Evolutionary conservation across 768 basidiomycete genomes (phyloP), one percentile per base, ranked within the genome.

Genomic region (Calocybe indica): DNA sequence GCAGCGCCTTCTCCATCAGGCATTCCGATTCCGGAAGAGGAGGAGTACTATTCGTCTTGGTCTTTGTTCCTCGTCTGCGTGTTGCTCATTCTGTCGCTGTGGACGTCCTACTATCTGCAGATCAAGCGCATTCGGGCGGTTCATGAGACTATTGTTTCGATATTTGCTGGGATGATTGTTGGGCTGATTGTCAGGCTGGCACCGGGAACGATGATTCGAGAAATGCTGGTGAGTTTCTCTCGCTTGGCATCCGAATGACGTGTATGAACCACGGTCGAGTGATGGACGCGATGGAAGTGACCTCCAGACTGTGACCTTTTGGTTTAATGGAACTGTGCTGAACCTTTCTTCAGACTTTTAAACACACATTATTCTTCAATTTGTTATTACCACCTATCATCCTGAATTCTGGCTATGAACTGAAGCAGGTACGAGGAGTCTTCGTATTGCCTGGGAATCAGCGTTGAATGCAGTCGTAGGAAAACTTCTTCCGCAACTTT

Each of bases 401-500:
- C 61, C 72, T 99, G 36, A 96, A 94, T 66, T 96, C 93, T 2
- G 96, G 96, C 5, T 99, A 96, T 63, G 93, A 96, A 66, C 82
- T 99, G 49, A 95, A 93, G 63, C 94, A 98, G 75, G 92, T 85
- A 48, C 50, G 80, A 58, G 8, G 29, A 32, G 7, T 29, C n/a
- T 2, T 22, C 22, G 22, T 22, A 22, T 22, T 22, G 22, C 22
- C 2, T 22, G 2, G 22, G 22, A 22, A 4, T 22, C 22, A 22
- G 33, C 40, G 28, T 30, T 15, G 9, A 42, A 40, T 55, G 45
- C 33, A 12, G 28, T 39, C 45, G 6, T 66, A 96, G 89, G 95
- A 94, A 68, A 94, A 94, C 73, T 99, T 99, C 69, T 99, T 99
- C 64, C 83, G 93, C 34, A 97, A 97, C 64, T 98, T 98, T 60